These are phyloP conservation scores for Plectranthus barbatus DNA, from an alignment of 257 asterid species.

Conservation along the genomic window DNA sequence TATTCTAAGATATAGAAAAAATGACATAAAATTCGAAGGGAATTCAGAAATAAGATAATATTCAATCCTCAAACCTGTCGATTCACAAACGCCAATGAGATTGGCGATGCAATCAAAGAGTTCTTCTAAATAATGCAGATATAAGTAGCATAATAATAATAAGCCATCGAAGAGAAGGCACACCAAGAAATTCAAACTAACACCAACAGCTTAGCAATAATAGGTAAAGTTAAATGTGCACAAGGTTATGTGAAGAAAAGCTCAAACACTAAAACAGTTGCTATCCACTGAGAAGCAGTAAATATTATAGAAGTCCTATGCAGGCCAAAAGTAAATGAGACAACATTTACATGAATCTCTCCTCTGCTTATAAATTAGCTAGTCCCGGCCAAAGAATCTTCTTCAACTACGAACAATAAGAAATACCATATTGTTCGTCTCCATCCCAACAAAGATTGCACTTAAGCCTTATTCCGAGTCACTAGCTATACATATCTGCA, in stretches of 20 bases:
- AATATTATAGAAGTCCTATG: background rate
- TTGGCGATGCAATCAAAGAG: background rate
- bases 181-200: background rate
- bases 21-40: too few species aligned
- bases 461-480: background rate
- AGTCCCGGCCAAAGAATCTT: conserved; percentile 8
- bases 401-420: conserved; percentile 24
- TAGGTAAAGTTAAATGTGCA: background rate
- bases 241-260: background rate
- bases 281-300: too few species aligned
- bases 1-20: too few species aligned
- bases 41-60: too few species aligned
- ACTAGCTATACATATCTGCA: conserved; percentile 42
- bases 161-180: background rate
- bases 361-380: conserved; percentile 15
- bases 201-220: background rate
- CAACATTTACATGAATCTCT: conserved; percentile 3
- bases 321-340: conserved; percentile 11
- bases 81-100: too few species aligned
- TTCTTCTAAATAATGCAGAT: too few species aligned
- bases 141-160: background rate
- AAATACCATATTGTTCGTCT: background rate
- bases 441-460: conserved; percentile 4
- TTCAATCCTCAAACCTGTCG: too few species aligned
- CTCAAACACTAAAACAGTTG: background rate